phyloP scores from a whole-genome alignment of 75 land plant species.

The Sequoiadendron giganteum region DNA sequence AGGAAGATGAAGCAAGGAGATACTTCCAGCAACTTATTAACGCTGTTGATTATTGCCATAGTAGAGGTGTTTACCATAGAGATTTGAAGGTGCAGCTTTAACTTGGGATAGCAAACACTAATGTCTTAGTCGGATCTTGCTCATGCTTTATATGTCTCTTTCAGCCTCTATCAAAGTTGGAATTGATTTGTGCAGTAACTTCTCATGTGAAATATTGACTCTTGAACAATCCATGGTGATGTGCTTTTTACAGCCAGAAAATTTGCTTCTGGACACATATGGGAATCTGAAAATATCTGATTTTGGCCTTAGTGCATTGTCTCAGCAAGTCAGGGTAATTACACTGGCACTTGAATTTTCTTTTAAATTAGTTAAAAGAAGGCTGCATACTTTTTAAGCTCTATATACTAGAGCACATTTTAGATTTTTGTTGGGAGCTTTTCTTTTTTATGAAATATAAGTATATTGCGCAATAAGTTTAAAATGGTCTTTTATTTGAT shows the following conservation, averaged over 20 bases:
- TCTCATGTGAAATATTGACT: background rate
- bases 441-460: background rate
- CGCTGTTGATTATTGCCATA: slow-evolving; percentile 69
- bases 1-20: slow-evolving; percentile 54
- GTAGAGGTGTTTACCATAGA: slow-evolving; percentile 60
- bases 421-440: background rate
- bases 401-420: background rate
- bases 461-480: background rate
- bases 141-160: background rate
- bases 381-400: background rate
- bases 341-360: background rate
- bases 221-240: background rate
- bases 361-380: background rate
- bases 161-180: background rate
- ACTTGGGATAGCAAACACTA: background rate
- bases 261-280: slow-evolving; percentile 31
- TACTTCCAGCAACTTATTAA: slow-evolving; percentile 65
- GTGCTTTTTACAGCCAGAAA: slow-evolving; percentile 30
- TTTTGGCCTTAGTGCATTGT: slow-evolving; percentile 42
- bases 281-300: slow-evolving; percentile 40
- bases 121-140: background rate
- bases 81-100: slow-evolving; percentile 45
- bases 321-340: slow-evolving; percentile 31
- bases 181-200: background rate
- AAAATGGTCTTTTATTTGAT: background rate